phyloP scores from a whole-genome alignment of 2,329 filamentous ascomycete species.

The Aspergillus hortae region DNA sequence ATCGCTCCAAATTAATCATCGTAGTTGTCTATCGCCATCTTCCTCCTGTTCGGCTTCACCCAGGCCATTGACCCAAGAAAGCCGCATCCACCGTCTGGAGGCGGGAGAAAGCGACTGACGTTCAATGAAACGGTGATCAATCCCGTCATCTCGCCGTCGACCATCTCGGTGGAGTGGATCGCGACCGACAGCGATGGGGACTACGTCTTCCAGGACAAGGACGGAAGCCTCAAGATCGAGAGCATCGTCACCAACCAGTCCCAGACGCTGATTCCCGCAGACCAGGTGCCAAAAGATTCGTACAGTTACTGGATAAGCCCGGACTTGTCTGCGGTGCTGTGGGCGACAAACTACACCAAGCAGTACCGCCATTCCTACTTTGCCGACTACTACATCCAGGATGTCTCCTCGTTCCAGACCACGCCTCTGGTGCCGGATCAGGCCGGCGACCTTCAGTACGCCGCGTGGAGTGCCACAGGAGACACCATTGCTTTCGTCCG shows the following conservation, averaged over 20 bases:
- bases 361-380: conserved; percentile 67
- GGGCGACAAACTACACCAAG: conserved; percentile 64
- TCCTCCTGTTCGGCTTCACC: conserved; percentile 14
- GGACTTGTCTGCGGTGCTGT: conserved; percentile 57
- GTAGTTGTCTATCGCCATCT: conserved; percentile 4
- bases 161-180: conserved; percentile 56
- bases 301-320: conserved; percentile 60
- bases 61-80: conserved; percentile 48
- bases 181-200: conserved; percentile 58
- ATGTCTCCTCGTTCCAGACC: conserved; percentile 49
- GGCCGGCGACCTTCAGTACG: conserved; percentile 64
- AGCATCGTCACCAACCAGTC: conserved; percentile 59
- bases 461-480: conserved; percentile 56
- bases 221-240: conserved; percentile 56
- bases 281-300: conserved; percentile 54
- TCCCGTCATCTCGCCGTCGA: conserved; percentile 45
- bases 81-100: conserved; percentile 54
- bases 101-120: conserved; percentile 54
- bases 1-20: neutral
- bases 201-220: conserved; percentile 53
- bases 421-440: conserved; percentile 58
- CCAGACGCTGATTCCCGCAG: conserved; percentile 56
- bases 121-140: conserved; percentile 58
- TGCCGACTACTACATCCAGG: conserved; percentile 63
- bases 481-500: conserved; percentile 65